Conservation (phyloP, 306 rosid genomes). For the Rubus parviflorus region DNA sequence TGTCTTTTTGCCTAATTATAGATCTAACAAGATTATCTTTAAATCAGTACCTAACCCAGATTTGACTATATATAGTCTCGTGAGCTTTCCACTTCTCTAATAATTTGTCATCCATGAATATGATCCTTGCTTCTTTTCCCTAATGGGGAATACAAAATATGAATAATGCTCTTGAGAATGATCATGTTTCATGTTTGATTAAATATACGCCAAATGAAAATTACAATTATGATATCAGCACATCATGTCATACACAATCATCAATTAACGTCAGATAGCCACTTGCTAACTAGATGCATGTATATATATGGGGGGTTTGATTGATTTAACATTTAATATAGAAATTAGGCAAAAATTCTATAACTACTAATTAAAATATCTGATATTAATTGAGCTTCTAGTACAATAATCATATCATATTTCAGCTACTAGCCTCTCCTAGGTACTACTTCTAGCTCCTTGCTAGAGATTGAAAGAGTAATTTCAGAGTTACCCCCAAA, state of each 20-base stretch:
- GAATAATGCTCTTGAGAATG: not conserved
- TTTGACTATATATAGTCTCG: conserved; percentile 28
- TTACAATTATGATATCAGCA: not conserved
- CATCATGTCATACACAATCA: not conserved
- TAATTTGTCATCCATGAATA: conserved; percentile 3
- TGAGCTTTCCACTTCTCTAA: conserved; percentile 29
- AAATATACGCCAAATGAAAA: not conserved
- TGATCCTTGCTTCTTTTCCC: not conserved
- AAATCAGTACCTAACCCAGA: conserved; percentile 30
- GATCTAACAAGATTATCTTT: conserved; percentile 25
- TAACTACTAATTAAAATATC: not conserved
- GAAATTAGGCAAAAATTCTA: not conserved
- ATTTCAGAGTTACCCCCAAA: not conserved
- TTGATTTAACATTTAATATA: not conserved
- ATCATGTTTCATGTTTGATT: not conserved
- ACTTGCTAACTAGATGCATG: not conserved
- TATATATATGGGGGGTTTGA: not conserved
- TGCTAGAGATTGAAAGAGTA: conserved; percentile 1
- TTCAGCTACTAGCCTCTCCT: not conserved
- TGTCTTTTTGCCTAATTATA: conserved; percentile 41
- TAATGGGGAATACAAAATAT: not conserved
- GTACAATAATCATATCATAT: not conserved
- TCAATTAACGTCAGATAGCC: not conserved
- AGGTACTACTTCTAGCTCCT: not conserved
- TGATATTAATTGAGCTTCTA: conserved; percentile 2